phyloP scores from a whole-genome alignment of 495 filamentous ascomycete species.

The Trichoderma erinaceum region DNA sequence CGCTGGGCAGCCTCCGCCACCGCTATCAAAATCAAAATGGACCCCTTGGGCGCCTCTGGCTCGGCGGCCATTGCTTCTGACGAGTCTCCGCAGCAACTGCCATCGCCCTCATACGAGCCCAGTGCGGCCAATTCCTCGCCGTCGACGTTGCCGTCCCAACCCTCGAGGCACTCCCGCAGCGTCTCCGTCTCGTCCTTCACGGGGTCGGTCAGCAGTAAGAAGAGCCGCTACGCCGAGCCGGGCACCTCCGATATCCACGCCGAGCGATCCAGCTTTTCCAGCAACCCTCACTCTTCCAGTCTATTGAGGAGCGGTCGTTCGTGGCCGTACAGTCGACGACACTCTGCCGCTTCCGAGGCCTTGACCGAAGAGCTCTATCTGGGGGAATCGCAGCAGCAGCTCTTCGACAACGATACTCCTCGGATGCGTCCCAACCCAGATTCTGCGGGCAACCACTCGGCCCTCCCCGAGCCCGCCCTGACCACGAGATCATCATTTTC shows the following conservation, averaged over 20 bases:
- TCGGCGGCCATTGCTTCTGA: background rate
- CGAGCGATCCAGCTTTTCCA: slow-evolving; percentile 53
- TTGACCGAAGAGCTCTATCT: slow-evolving; percentile 27
- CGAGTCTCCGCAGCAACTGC: background rate
- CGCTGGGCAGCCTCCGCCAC: background rate
- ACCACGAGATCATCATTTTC: slow-evolving; percentile 35
- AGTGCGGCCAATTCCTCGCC: slow-evolving; percentile 15
- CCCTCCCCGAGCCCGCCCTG: slow-evolving; percentile 42
- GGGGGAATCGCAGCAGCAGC: background rate
- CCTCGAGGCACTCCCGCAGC: slow-evolving; percentile 23
- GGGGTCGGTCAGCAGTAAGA: slow-evolving; percentile 34
- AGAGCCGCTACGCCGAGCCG: slow-evolving; percentile 48
- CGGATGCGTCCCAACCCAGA: slow-evolving; percentile 24
- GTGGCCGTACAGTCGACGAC: slow-evolving; percentile 24
- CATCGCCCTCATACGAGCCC: background rate
- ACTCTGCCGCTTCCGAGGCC: slow-evolving; percentile 29
- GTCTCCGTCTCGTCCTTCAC: slow-evolving; percentile 23
- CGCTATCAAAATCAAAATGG: background rate
- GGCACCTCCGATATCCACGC: slow-evolving; percentile 43
- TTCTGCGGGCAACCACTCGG: slow-evolving; percentile 18
- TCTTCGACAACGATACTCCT: slow-evolving; percentile 35
- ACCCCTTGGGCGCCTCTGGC: background rate
- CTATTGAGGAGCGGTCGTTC: slow-evolving; percentile 25
- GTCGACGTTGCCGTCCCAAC: slow-evolving; percentile 14
- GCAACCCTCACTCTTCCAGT: slow-evolving; percentile 47